Base-by-base conservation (phyloP, 345 rosid species). In the Sonneratia caseolaris region DNA sequence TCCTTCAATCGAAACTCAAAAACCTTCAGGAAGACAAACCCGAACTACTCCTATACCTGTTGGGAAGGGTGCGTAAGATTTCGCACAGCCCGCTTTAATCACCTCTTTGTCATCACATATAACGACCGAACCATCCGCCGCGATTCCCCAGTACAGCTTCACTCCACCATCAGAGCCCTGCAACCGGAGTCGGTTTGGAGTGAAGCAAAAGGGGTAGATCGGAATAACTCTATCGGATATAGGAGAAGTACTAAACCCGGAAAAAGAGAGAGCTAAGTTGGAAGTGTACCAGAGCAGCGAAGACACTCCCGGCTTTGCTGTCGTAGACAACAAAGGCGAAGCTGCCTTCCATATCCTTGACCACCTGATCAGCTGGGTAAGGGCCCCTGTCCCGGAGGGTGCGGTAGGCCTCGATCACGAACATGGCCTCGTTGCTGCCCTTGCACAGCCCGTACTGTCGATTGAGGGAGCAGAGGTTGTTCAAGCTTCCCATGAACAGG, bases 61-160 rank as follows among this genome's bases (percentile, higher is more conserved):
- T 11, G 97, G 99, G 78, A 92, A 95, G 67, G 97, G 94, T 27
- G 99, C 98, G 81, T 78, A 92, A n/a, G 98, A 95, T 80, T 90
- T 92, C 37, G 91, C 93, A 82, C 98, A 95, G 0, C 98, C 85
- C 36, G 85, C 94, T 66, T 90, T 95, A 7, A 90, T 85, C 38
- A 89, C 84, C 68, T 88, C 88, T 80, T 87, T 53, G 69, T 90
- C 86, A 83, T 95, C 98, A 27, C 93, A 89, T 59, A 92, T 86
- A 0, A 92, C 92, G 36, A 92, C 96, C 27, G 91, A 88, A 0
- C 97, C 97, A 66, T 95, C 97, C 0, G 82, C 92, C n/a, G 96
- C 89, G 32, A 92, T 81, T 0, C 99, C 99, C 98, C 98, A 92
- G 77, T 82, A 88, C 2, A 95, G 85, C 77, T 75, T 80, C 66